phyloP scores from a whole-genome alignment of 1,139 yeast genomes.

The Casaregolazyma lundiana region DNA sequence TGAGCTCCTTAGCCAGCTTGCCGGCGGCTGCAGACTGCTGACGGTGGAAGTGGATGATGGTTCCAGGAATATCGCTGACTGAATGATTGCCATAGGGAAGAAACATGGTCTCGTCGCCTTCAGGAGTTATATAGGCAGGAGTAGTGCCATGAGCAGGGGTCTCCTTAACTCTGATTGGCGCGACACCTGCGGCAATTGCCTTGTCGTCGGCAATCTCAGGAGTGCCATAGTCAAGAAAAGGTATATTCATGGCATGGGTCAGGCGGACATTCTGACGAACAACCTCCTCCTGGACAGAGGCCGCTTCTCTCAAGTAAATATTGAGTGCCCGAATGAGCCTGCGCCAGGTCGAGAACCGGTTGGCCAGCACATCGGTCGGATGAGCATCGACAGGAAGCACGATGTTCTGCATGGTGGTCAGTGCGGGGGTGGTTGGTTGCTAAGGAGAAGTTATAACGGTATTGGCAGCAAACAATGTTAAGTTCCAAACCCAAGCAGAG shows the following conservation, averaged over 20 bases:
- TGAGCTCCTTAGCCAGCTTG: constrained; percentile 67
- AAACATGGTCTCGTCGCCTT: constrained; percentile 46
- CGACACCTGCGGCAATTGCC: constrained; percentile 6
- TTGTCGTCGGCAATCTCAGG: constrained; percentile 17
- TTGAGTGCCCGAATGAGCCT: constrained; percentile 69
- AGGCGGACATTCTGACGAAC: constrained; percentile 77
- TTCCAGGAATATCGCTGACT: constrained; percentile 72
- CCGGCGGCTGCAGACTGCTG: constrained; percentile 64
- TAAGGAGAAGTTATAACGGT: background rate
- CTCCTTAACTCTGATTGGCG: constrained; percentile 12
- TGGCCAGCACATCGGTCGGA: constrained; percentile 85
- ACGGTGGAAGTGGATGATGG: constrained; percentile 70
- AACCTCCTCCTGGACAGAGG: constrained; percentile 81
- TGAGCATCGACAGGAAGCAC: constrained; percentile 50
- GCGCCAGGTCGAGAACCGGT: constrained; percentile 84
- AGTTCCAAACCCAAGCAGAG: background rate
- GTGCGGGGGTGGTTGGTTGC: constrained; percentile 1
- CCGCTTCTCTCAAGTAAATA: constrained; percentile 71
- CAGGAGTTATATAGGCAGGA: constrained; percentile 14
- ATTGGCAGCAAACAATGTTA: background rate
- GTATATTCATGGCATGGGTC: constrained; percentile 69
- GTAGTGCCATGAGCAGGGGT: constrained; percentile 13
- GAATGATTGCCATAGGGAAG: constrained; percentile 78
- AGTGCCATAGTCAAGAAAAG: constrained; percentile 39
- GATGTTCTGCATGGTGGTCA: constrained; percentile 2